Base-by-base conservation (phyloP, 1,284 basidiomycete species). In the Flammula alnicola region DNA sequence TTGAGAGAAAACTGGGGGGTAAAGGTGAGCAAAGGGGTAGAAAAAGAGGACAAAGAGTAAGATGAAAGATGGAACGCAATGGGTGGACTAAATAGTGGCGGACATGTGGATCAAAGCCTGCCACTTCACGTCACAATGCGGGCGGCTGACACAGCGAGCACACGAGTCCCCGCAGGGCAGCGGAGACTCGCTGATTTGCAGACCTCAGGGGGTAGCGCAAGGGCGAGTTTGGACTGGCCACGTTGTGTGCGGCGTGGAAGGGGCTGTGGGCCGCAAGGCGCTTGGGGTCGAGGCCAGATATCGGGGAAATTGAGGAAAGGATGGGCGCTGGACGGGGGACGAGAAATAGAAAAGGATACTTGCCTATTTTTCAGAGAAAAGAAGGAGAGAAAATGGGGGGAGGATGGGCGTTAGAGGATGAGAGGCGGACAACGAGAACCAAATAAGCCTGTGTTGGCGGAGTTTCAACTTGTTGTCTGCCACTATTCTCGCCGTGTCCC, bases 21-120 rank as follows among this genome's bases (percentile, higher is more conserved):
- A 57, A 45, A 44, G 32, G 52, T 55, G 47, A 53, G 52, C 50
- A 58, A 53, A 52, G 52, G 46, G 43, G 56, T 56, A 45, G 53
- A 42, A 39, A 42, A 45, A 48, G 52, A 52, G 49, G 47, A 35
- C 19, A 43, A 47, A 45, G 36, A 20, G 54, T 57, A 44, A 43
- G 55, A 56, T 47, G 59, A 58, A 57, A 56, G 47, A 57, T 47
- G 40, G 26, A 52, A 49, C 46, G 49, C 31, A 48, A 51, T 45
- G 59, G 52, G 58, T 49, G 63, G 62, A 62, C 58, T 67, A 67
- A 52, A 58, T 61, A 55, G 57, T 58, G 62, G 55, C 58, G 44
- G 52, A 62, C 65, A 70, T 71, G 72, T 69, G 71, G 58, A 70
- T 72, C 67, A 70, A 58, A 66, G 61, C 62, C 56, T 60, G 69